Evolutionary conservation across 495 filamentous ascomycete genomes (phyloP), one percentile per base, ranked within the genome.

Genomic region (Neurospora sp.): DNA sequence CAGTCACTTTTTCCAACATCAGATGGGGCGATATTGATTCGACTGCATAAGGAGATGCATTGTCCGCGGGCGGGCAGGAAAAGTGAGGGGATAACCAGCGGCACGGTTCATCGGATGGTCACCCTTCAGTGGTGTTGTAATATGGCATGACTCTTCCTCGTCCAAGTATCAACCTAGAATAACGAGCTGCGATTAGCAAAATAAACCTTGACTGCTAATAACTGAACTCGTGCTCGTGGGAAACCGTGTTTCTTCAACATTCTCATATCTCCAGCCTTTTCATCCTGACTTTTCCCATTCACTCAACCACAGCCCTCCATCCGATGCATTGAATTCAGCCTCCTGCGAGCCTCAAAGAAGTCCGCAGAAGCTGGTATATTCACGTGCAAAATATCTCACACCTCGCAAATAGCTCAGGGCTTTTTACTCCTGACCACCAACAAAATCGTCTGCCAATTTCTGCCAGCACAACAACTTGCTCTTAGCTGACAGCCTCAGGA

Each of bases 1-100:
- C 82, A 37, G 88, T 91, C 16, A 85, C 83, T 17, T 91, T 86
- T 80, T 87, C 85, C 69, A 90, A 91, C 81, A 86, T 91, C 79
- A 86, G 85, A 78, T 87, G 90, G 81, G 90, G 90, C 14, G 87
- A 90, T 22, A 87, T 92, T 70, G 87, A 82, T 41, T 87, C 85
- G 40, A 89, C 88, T 17, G 16, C 39, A n/a, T 65, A 16, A 35
- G 2, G 22, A 7, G 53, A 7, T 65, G 14, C 1, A 35, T 8
- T 17, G 7, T n/a, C 35, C 10, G 68, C 44, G 3, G 27, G 44
- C 3, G 14, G 53, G 27, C 12, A 35, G 14, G 22, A 65, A 35
- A 37, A 8, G 0, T 17, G 53, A 65, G 53, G 31, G 27, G 14
- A 37, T 37, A 5, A 35, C 53, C 53, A 65, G 53, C 53, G 12